phyloP scores from a whole-genome alignment of 306 rosid genomes.

The Fagus sylvatica region DNA sequence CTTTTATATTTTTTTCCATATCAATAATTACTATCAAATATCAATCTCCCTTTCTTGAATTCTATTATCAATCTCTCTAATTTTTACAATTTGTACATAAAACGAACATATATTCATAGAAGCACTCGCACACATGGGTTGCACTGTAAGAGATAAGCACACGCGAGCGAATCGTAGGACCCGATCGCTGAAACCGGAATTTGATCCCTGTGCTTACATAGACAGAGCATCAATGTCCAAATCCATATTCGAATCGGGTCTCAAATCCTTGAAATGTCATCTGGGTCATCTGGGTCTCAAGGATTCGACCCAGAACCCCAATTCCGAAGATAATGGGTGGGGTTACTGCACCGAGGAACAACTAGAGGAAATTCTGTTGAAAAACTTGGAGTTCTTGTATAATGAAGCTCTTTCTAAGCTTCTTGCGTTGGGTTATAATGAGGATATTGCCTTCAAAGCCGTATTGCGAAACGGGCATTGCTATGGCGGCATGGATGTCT shows the following conservation, averaged over 20 bases:
- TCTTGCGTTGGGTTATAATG: conserved; percentile 72
- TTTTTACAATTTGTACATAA: neutral
- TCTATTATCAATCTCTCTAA: neutral
- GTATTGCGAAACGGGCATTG: conserved; percentile 80
- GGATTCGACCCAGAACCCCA: conserved; percentile 43
- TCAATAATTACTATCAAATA: neutral
- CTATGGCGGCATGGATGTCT: conserved; percentile 81
- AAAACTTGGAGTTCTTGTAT: conserved; percentile 59
- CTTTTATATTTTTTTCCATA: neutral
- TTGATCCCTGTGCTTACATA: conserved; percentile 37
- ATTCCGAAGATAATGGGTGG: conserved; percentile 70
- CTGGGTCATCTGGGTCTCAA: conserved; percentile 30
- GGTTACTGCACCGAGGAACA: conserved; percentile 95
- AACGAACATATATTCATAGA: too few species aligned
- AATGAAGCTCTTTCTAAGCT: conserved; percentile 81
- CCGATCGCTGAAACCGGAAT: conserved; percentile 56
- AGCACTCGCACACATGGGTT: conserved; percentile 53
- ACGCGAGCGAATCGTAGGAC: conserved; percentile 69
- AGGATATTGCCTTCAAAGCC: conserved; percentile 68
- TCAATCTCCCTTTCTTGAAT: neutral
- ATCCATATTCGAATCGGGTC: conserved; percentile 67
- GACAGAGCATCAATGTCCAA: conserved; percentile 67
- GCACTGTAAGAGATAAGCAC: conserved; percentile 82
- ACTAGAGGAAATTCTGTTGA: conserved; percentile 78
- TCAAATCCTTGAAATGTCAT: conserved; percentile 56